Evolutionary conservation across 140 eudicot genomes (phyloP).

Genomic region (Cichorium intybus): DNA sequence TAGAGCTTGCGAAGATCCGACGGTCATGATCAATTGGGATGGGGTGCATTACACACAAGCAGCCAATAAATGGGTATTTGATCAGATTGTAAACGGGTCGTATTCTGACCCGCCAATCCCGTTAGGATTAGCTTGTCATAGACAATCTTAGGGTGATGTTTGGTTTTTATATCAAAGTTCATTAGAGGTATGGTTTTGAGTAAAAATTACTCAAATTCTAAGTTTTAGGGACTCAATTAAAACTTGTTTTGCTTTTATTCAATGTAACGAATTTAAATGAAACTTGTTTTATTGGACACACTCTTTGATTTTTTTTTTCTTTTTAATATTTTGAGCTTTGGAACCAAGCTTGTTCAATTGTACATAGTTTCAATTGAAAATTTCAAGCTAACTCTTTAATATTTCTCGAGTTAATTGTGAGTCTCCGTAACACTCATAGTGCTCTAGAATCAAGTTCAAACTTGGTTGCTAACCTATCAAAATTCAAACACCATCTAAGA

Average conservation of each 20-base stretch:
- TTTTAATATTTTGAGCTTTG: too few relatives aligned
- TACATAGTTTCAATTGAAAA: too few relatives aligned
- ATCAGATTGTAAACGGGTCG: conserved; percentile 50
- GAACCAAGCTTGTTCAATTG: neutral
- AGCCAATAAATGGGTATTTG: conserved; percentile 66
- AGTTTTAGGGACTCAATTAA: neutral
- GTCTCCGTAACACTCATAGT: too few relatives aligned
- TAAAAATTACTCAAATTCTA: neutral
- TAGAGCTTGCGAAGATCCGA: conserved; percentile 54
- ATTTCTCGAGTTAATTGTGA: too few relatives aligned
- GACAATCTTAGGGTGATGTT: neutral
- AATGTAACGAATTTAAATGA: neutral
- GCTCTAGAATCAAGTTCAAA: neutral
- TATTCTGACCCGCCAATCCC: conserved; percentile 59
- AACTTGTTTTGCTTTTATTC: neutral
- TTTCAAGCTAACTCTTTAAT: too few relatives aligned
- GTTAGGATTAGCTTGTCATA: conserved; percentile 44
- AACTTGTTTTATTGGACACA: neutral
- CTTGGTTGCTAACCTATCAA: neutral
- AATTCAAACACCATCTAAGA: neutral
- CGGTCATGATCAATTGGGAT: conserved; percentile 52
- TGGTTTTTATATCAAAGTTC: neutral
- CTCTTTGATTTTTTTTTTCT: too few relatives aligned
- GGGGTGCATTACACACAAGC: conserved; percentile 76
- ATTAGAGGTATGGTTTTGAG: neutral